phyloP scores from a whole-genome alignment of 73 alveolate genomes.

The Paramecium bursaria region DNA sequence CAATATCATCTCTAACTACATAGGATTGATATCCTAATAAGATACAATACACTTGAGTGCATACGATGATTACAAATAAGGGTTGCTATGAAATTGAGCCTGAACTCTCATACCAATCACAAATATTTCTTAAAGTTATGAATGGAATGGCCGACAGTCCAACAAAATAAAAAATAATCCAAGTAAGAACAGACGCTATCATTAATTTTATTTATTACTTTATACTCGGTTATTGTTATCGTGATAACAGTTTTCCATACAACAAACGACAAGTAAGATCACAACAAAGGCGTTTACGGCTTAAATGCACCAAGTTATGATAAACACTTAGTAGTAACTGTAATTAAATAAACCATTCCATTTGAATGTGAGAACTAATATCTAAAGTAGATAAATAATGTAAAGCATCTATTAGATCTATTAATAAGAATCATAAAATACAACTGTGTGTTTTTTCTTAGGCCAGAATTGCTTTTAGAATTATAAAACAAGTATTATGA shows the following conservation, averaged over 20 bases:
- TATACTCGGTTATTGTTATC: neutral
- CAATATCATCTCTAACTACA: constrained; percentile 11
- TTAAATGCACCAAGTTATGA: constrained; percentile 17
- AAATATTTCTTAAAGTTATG: constrained; percentile 11
- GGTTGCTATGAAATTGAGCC: neutral
- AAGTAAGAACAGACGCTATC: constrained; percentile 6
- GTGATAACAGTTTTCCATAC: constrained; percentile 4
- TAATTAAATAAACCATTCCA: constrained; percentile 16
- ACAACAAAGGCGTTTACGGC: constrained; percentile 8
- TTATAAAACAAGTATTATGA: neutral
- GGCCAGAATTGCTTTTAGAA: neutral
- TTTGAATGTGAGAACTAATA: constrained; percentile 21
- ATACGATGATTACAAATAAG: neutral
- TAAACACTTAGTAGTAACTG: constrained; percentile 8
- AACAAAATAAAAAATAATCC: constrained; percentile 23
- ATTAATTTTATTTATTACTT: neutral
- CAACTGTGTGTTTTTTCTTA: constrained; percentile 26
- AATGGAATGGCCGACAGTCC: constrained; percentile 36
- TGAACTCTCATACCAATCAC: constrained; percentile 39
- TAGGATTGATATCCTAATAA: neutral
- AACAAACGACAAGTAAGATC: neutral
- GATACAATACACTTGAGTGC: constrained; percentile 2
- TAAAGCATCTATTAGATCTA: constrained; percentile 15
- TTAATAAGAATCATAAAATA: neutral
- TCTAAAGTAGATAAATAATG: constrained; percentile 14